These are phyloP conservation scores for Corylus avellana DNA, from an alignment of 306 rosid species.

Conservation along the genomic window DNA sequence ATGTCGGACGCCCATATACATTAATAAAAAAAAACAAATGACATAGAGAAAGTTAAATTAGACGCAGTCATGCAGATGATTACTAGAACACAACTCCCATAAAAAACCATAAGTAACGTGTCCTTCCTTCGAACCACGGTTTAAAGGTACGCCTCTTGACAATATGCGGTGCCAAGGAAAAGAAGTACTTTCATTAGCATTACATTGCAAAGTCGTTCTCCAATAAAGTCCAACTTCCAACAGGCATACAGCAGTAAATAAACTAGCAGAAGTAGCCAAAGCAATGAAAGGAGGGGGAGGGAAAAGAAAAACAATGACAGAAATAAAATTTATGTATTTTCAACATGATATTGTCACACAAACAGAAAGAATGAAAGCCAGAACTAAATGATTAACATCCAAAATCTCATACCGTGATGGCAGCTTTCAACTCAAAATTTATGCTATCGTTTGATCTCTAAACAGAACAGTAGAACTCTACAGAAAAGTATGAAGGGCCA, in stretches of 20 bases:
- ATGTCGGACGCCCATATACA: no score
- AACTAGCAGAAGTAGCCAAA: no score
- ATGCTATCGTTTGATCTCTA: conserved; percentile 10
- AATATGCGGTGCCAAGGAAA: background rate
- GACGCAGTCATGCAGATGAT: no score
- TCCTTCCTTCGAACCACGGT: background rate
- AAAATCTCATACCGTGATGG: background rate
- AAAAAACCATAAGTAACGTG: background rate
- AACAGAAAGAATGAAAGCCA: background rate
- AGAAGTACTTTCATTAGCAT: background rate
- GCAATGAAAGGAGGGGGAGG: background rate
- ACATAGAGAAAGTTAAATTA: no score
- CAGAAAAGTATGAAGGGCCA: conserved; percentile 13
- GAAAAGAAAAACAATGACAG: background rate
- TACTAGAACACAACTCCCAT: background rate
- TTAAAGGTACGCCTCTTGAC: background rate
- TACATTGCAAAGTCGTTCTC: background rate
- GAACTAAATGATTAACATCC: background rate
- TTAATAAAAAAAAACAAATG: no score
- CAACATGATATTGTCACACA: background rate
- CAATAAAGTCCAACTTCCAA: background rate
- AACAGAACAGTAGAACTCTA: conserved; percentile 19
- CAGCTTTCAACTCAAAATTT: background rate
- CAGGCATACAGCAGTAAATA: background rate
- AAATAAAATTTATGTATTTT: background rate